Evolutionary conservation across 805 yeast species (phyloP).

Genomic region (Danielozyma ontarioensis): DNA sequence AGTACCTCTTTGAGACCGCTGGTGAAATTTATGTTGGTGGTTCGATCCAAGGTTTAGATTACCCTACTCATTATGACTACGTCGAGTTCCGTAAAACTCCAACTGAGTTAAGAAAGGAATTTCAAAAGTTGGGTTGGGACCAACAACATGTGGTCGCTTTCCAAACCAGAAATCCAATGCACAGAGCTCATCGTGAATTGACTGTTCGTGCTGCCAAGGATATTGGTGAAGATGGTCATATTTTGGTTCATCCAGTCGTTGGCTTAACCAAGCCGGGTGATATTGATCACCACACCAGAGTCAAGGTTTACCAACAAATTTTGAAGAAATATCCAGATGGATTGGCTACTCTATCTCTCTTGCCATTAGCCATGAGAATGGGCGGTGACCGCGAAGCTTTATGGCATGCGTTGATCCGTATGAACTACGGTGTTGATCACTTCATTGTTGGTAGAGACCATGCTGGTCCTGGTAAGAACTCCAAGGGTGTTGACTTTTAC

Average conservation of each 20-base stretch:
- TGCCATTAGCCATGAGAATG: conserved; percentile 98
- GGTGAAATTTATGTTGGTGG: conserved; percentile 91
- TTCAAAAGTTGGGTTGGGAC: conserved; percentile 75
- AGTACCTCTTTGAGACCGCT: conserved; percentile 64
- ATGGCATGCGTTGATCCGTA: conserved; percentile 96
- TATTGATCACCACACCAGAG: conserved; percentile 96
- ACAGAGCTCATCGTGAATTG: conserved; percentile 93
- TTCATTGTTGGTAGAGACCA: conserved; percentile 98
- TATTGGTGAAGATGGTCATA: conserved; percentile 66
- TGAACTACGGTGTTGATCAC: conserved; percentile 94
- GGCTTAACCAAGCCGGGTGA: conserved; percentile 97
- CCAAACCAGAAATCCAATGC: conserved; percentile 99
- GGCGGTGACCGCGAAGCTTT: conserved; percentile 98
- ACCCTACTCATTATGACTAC: conserved; percentile 88
- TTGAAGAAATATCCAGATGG: conserved; percentile 92
- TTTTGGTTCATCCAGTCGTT: conserved; percentile 93
- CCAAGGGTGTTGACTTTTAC: conserved; percentile 88
- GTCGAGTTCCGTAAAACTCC: conserved; percentile 86
- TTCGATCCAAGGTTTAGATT: conserved; percentile 70
- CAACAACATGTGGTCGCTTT: conserved; percentile 77
- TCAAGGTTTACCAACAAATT: conserved; percentile 88
- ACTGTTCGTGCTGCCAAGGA: conserved; percentile 97
- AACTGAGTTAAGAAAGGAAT: conserved; percentile 82
- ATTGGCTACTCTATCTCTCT: conserved; percentile 79
- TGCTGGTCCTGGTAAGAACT: conserved; percentile 90